Conservation (phyloP, 2,329 filamentous ascomycete genomes). For the Keithomyces neogunnii region DNA sequence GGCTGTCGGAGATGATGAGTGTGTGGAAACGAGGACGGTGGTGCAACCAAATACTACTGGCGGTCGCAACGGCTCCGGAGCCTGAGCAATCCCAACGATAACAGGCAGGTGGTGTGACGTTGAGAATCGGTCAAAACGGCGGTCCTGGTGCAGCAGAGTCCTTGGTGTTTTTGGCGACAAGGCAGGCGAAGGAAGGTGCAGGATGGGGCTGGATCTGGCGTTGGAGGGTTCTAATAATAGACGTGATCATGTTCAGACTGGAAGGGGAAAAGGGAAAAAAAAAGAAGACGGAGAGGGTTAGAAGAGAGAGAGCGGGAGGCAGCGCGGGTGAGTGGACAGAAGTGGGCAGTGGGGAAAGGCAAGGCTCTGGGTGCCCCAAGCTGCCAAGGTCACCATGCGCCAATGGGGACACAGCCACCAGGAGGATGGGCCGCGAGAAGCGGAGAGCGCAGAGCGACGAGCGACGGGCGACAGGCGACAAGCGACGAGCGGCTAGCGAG, state of each 20-base stretch:
- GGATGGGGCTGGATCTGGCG: slow-evolving; percentile 42
- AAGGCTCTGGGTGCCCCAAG: not conserved
- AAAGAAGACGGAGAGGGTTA: slow-evolving; percentile 10
- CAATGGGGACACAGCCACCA: too few relatives aligned
- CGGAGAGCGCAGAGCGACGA: too few relatives aligned
- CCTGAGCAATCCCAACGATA: not conserved
- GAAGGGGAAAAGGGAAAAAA: slow-evolving; percentile 15
- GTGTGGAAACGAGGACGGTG: not conserved
- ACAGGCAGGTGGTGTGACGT: not conserved
- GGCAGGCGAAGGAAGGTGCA: slow-evolving; percentile 9
- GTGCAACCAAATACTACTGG: not conserved
- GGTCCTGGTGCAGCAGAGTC: not conserved
- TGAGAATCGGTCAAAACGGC: not conserved
- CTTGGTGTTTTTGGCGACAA: not conserved
- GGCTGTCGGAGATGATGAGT: not conserved
- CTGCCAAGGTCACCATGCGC: too few relatives aligned
- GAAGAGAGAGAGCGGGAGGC: slow-evolving; percentile 3
- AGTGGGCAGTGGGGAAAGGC: not conserved
- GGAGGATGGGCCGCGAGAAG: too few relatives aligned
- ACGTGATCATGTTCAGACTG: slow-evolving; percentile 30
- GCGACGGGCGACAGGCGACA: too few relatives aligned
- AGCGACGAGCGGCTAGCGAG: too few relatives aligned
- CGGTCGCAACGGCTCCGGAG: not conserved
- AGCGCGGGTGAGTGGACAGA: not conserved
- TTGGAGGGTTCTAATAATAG: slow-evolving; percentile 45